These are phyloP conservation scores for Wickerhamiella qilinensis DNA, from an alignment of 805 yeast species.

Conservation along the genomic window DNA sequence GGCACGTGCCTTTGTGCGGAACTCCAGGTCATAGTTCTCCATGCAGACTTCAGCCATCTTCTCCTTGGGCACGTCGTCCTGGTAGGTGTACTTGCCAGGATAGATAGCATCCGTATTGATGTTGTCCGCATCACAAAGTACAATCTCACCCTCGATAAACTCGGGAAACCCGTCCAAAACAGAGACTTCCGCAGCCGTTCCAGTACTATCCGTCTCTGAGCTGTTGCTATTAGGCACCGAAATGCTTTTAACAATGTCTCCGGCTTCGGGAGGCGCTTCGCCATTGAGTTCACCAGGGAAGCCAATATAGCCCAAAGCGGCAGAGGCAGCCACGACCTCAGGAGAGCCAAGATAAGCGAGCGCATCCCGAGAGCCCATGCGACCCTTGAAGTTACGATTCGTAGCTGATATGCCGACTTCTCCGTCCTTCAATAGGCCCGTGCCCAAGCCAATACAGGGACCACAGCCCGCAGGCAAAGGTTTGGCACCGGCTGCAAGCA, in stretches of 20 bases:
- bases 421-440: constrained; percentile 85
- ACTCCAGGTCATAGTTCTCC: constrained; percentile 95
- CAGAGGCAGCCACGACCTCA: constrained; percentile 96
- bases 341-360: constrained; percentile 93
- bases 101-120: constrained; percentile 96
- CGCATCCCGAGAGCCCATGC: constrained; percentile 98
- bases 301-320: constrained; percentile 86
- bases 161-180: constrained; percentile 85
- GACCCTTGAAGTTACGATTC: constrained; percentile 94
- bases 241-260: constrained; percentile 32
- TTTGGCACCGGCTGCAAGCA: constrained; percentile 83
- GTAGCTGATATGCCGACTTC: constrained; percentile 98
- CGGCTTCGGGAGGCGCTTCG: constrained; percentile 29
- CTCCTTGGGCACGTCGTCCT: constrained; percentile 87
- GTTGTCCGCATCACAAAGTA: constrained; percentile 85
- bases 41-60: constrained; percentile 98
- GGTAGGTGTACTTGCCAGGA: constrained; percentile 98
- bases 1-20: constrained; percentile 61
- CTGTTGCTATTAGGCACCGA: constrained; percentile 18
- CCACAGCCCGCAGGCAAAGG: constrained; percentile 99
- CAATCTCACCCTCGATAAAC: constrained; percentile 75
- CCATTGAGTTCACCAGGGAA: constrained; percentile 79
- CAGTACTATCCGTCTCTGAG: constrained; percentile 20
- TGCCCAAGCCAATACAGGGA: constrained; percentile 95
- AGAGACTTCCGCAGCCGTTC: constrained; percentile 26